Conservation (phyloP, 169 alveolate genomes). For the Cryptosporidium baileyi region DNA sequence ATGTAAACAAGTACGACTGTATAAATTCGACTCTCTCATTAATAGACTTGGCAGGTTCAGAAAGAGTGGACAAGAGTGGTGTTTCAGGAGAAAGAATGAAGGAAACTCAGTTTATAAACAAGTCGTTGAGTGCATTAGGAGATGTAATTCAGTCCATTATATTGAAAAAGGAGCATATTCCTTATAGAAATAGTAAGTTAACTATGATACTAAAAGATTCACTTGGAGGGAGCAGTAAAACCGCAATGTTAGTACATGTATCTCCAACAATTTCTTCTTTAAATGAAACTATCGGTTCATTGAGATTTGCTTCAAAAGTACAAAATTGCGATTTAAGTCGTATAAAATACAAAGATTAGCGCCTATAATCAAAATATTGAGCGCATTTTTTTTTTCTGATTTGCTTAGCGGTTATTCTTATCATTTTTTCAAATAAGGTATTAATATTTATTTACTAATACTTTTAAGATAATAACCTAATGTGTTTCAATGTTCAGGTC, state of each 20-base stretch:
- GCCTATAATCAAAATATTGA: background rate
- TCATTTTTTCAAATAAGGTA: background rate
- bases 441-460: background rate
- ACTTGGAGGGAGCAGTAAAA: conserved; percentile 85
- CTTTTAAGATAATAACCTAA: too few relatives aligned
- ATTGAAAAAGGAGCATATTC: conserved; percentile 79
- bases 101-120: conserved; percentile 86
- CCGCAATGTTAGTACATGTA: conserved; percentile 87
- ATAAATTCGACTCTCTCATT: conserved; percentile 77
- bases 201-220: conserved; percentile 82
- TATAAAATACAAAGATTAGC: background rate
- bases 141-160: conserved; percentile 84
- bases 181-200: conserved; percentile 87
- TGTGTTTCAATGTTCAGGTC: conserved; percentile 16
- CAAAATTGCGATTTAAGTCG: conserved; percentile 40
- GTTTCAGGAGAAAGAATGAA: conserved; percentile 86
- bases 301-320: conserved; percentile 81
- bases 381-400: background rate
- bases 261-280: conserved; percentile 71
- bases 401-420: background rate
- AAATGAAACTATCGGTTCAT: conserved; percentile 76
- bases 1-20: conserved; percentile 40
- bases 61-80: conserved; percentile 81
- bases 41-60: conserved; percentile 92
- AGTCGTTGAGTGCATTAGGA: conserved; percentile 83